Conservation (phyloP, 2,329 filamentous ascomycete species). For the Epichloe gansuensis region DNA sequence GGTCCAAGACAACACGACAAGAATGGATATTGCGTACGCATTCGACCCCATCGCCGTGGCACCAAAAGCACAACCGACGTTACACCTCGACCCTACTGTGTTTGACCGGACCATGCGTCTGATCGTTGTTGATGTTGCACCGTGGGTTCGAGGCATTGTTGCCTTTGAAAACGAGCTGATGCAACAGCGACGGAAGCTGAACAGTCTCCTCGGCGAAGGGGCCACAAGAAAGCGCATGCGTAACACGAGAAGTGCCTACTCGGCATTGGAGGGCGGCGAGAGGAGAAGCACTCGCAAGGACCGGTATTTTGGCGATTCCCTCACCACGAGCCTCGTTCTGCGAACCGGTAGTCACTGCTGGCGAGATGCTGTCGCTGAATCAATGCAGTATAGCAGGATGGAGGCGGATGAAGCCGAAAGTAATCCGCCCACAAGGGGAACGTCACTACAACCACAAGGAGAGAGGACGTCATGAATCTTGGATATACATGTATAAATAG, state of each 20-base stretch:
- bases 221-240: slow-evolving; percentile 41
- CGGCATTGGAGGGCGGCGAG: slow-evolving; percentile 63
- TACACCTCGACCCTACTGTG: slow-evolving; percentile 51
- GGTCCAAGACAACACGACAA: slow-evolving; percentile 20
- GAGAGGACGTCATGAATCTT: background rate
- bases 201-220: slow-evolving; percentile 48
- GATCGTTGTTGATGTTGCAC: slow-evolving; percentile 67
- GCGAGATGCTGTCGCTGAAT: slow-evolving; percentile 16
- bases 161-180: slow-evolving; percentile 61
- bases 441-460: background rate
- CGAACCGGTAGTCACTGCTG: slow-evolving; percentile 42
- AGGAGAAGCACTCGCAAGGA: slow-evolving; percentile 55
- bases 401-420: slow-evolving; percentile 2
- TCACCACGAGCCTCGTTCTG: slow-evolving; percentile 51
- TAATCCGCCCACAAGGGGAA: slow-evolving; percentile 2
- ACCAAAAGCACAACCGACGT: slow-evolving; percentile 25
- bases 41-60: slow-evolving; percentile 47
- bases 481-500: too few relatives aligned
- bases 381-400: slow-evolving; percentile 8
- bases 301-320: slow-evolving; percentile 52
- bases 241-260: slow-evolving; percentile 61
- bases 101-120: slow-evolving; percentile 60
- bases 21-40: slow-evolving; percentile 42
- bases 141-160: slow-evolving; percentile 79
- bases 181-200: slow-evolving; percentile 49